A percentile compares a stretch with the other conserved stretches of the same genome.
Conservation (phyloP, 345 rosid species). For the Syzygium jambos region DNA sequence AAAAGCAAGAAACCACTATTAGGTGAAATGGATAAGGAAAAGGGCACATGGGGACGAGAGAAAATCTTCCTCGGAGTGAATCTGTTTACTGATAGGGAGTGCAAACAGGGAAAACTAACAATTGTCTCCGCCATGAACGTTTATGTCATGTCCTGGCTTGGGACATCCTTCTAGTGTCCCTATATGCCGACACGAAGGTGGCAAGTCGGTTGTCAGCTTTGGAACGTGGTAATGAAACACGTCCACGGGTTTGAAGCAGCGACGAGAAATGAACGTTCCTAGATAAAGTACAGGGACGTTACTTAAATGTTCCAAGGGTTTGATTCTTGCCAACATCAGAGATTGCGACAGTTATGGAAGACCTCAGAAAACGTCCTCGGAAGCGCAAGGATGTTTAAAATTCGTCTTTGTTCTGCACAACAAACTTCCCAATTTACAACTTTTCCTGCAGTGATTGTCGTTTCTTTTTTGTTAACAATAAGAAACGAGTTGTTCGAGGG, state of each 20-base stretch:
- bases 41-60: not conserved
- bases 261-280: not conserved
- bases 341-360: no score
- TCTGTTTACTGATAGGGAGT: not conserved
- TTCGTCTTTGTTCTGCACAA: not conserved
- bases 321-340: not conserved
- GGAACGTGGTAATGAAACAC: no score
- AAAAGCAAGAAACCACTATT: not conserved
- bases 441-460: fast-evolving
- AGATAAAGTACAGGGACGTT: not conserved
- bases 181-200: not conserved
- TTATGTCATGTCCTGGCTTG: not conserved
- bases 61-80: not conserved
- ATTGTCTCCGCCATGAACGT: not conserved
- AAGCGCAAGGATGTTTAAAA: not conserved
- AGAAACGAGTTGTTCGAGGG: not conserved
- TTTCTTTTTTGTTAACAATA: no score
- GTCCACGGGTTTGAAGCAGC: no score
- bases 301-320: not conserved
- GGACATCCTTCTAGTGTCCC: not conserved
- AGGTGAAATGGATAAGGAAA: not conserved
- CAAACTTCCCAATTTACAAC: not conserved
- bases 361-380: not conserved
- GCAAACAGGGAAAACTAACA: not conserved
- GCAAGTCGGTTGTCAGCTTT: not conserved